Conservation (phyloP, 2,329 filamentous ascomycete species). For the Calonectria pteridis region DNA sequence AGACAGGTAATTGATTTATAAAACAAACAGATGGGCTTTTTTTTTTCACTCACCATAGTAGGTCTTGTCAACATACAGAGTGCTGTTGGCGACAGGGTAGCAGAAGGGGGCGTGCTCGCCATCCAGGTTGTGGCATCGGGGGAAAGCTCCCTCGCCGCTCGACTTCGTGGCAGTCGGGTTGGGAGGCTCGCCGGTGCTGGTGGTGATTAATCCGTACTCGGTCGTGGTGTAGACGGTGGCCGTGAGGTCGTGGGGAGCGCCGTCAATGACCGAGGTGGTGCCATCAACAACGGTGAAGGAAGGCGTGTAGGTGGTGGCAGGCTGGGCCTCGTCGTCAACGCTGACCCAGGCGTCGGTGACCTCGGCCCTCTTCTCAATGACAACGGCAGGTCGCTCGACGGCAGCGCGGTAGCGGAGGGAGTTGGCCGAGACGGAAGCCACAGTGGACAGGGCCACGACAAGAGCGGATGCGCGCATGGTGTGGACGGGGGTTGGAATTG, state of each 20-base stretch:
- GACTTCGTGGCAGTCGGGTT: conserved; percentile 57
- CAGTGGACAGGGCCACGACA: conserved; percentile 48
- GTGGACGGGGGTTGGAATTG: conserved; percentile 20
- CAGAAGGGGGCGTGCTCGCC: conserved; percentile 65
- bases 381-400: conserved; percentile 26
- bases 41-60: conserved; percentile 62
- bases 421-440: conserved; percentile 37
- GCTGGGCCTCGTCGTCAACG: conserved; percentile 60
- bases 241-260: conserved; percentile 61
- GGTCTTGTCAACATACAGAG: conserved; percentile 58
- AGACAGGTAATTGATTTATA: not conserved
- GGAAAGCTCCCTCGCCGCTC: conserved; percentile 61
- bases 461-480: conserved; percentile 50
- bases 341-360: conserved; percentile 64
- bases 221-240: conserved; percentile 56
- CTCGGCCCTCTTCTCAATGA: conserved; percentile 45
- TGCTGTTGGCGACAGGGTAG: conserved; percentile 57
- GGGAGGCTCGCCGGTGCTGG: conserved; percentile 58
- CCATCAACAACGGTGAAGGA: conserved; percentile 60
- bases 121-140: conserved; percentile 62
- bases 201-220: conserved; percentile 52
- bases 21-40: not conserved
- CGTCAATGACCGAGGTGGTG: conserved; percentile 53
- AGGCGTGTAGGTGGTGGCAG: conserved; percentile 63
- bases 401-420: conserved; percentile 34